Base-by-base conservation (phyloP, 2,329 filamentous ascomycete species). In the Colletotrichum siamense region DNA sequence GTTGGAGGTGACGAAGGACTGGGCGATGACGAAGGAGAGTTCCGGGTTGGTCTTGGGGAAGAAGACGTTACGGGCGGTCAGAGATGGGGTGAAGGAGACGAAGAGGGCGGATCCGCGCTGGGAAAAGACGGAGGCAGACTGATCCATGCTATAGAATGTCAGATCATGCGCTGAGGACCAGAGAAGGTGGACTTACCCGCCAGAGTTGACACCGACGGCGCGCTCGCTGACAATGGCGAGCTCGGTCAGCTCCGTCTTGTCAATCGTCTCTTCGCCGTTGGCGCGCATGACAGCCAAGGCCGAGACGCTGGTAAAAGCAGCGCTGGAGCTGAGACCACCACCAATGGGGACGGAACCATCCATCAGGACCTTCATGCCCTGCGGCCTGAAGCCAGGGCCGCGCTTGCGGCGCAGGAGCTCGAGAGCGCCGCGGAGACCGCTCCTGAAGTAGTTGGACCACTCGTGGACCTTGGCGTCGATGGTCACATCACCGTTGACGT, bases 361-460 rank as follows among this genome's bases (percentile, higher is more conserved):
- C 83, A 98, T 94, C 69, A 99, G 88, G 69, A 99, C 91, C 79
- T 98, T 92, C 93, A 99, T 95, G 81, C 94, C 94, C 65, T 91
- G 90, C 4, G 95, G 94, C 59, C 88, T 89, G 82, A 95, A 94
- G 63, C 86, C 86, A 12, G 88, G 87, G 61, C 79, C 81, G 39
- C 91, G 82, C 83, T 94, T 94, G 85, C 93, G 92, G 82, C 92
- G 90, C 78, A 99, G 87, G 75, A 98, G 89, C 80, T 95, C 91
- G 72, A 98, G 86, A 1, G 96, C 96, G 34, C 96, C 97, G 44
- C 92, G 89, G 66, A 99, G 88, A 0, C 97, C 97, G 70, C 95
- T 95, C 87, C 97, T 98, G 91, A 99, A 99, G 89, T 99, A 99
- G 84, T 99, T 99, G 74, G 95, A 95, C 97, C 97, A 99, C 86